Base-by-base conservation (phyloP, 768 basidiomycete species). In the Tricholoma flavovirens region DNA sequence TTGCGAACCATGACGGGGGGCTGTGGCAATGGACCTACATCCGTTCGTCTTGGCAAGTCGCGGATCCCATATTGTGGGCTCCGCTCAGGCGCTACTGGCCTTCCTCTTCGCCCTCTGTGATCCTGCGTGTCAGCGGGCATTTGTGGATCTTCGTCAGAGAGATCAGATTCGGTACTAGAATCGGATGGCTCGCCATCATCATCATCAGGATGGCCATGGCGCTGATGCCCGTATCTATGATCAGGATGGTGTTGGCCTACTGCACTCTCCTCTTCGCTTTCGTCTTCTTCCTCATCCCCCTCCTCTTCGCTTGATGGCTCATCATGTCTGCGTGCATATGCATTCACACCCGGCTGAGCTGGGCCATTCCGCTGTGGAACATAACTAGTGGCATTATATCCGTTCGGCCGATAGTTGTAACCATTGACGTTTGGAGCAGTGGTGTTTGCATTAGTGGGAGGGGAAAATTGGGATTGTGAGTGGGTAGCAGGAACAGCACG, bases 41-140 rank as follows among this genome's bases (percentile, higher is more conserved):
- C 21, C 5, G 15, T 38, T 4, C 64, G 60, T 24, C 55, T 59
- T 26, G 79, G 79, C 9, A 81, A 57, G 60, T 81, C 73, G 29
- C 72, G 73, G 30, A 79, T 78, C 3, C 80, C 79, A 55, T 74
- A 75, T 60, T 71, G 69, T 1, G 79, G 77, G 56, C 73, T 49
- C 5, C 26, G 73, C 7, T 63, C 60, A 5, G 61, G 57, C 22
- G 30, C 36, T 42, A 22, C 21, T 6, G 40, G 49, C 21, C 53
- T 46, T 30, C 29, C 4, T n/a, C 8, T 3, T n/a, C 11, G 22
- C 12, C 19, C 40, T n/a, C 3, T n/a, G 29, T 30, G 29, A 30
- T 29, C n/a, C 12, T 46, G 45, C 2, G 22, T 9, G 19, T 7
- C 7, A 2, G 21, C 5, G 19, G 19, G 30, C 30, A 32, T 32